Base-by-base conservation (phyloP, 2,329 filamentous ascomycete species). In the Penicillium digitatum region DNA sequence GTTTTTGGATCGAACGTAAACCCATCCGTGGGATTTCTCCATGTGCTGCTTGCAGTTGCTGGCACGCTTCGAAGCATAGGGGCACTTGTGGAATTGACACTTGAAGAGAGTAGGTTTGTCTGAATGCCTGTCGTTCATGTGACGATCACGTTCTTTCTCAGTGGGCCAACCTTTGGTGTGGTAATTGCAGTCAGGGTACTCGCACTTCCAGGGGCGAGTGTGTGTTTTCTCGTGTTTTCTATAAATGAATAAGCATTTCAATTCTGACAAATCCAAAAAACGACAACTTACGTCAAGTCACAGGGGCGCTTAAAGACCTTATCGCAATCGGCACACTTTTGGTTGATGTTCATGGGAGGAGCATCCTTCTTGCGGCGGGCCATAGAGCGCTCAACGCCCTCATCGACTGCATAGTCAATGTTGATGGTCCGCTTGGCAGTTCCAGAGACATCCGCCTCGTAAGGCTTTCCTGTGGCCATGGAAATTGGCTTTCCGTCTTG, bases 1-100 rank as follows among this genome's bases (percentile, higher is more conserved):
- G 73, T 88, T 92, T 82, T 96, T 96, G 56, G 90, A 93, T 61
- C 93, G 88, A 52, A 92, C 82, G 65, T 96, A 96, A n/a, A 81
- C 81, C 88, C 90, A 96, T 55, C 87, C 87, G 68, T 97, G 92
- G 0, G 90, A 88, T 75, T 96, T 96, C 78, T 97, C 93, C 92
- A 96, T 96, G 76, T 97, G 92, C 74, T 96, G 93, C 73, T 96
- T 96, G 82, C 90, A 95, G 74, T 97, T 97, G 60, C 89, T 94
- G 77, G 96, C 89, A 56, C 92, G 87, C 81, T 97, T 97, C 11
- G 92, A 96, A 69, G 90, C 88, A 78, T 97, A 97, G 0, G 89
- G 86, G 80, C 94, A 97, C 24, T 87, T 87, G 65, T 85, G 81
- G 75, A 83, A 97, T 45, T 85, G 76, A 76, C 94, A 99, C 76